Percentiles rank a stretch among this genome's conserved stretches.
These are phyloP conservation scores for Torulaspora delbrueckii DNA, from an alignment of 805 yeast species.

Conservation along the genomic window DNA sequence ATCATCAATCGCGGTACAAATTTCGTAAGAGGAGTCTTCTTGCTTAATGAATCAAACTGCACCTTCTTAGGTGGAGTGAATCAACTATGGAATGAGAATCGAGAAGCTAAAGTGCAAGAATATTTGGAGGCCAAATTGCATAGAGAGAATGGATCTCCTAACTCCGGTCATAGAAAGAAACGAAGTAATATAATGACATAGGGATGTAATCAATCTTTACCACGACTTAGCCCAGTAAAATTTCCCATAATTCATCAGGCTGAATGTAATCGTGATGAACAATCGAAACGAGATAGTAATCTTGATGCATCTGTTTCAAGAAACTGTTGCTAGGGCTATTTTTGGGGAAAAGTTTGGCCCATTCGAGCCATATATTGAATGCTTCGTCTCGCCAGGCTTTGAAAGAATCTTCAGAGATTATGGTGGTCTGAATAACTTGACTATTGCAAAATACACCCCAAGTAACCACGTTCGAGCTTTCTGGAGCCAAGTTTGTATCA, in stretches of 20 bases:
- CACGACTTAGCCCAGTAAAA: conserved; percentile 35
- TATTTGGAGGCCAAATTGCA: conserved; percentile 30
- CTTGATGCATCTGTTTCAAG: conserved; percentile 54
- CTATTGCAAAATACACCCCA: conserved; percentile 97
- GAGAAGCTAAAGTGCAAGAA: conserved; percentile 31
- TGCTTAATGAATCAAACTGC: conserved; percentile 28
- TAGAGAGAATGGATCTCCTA: conserved; percentile 12
- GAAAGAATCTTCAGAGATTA: conserved; percentile 87
- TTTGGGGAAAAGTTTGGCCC: conserved; percentile 75
- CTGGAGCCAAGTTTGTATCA: conserved; percentile 52
- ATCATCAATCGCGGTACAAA: conserved; percentile 45
- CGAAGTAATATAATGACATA: conserved; percentile 15
- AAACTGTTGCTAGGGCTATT: conserved; percentile 51
- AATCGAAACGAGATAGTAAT: conserved; percentile 74
- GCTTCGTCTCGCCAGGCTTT: conserved; percentile 97
- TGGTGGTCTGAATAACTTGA: conserved; percentile 86
- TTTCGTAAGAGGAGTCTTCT: conserved; percentile 44
- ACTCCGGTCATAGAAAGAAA: conserved; percentile 10
- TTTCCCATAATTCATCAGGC: conserved; percentile 73
- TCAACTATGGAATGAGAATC: conserved; percentile 37
- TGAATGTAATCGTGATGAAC: conserved; percentile 79
- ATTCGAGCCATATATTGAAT: conserved; percentile 82
- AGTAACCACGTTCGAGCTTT: conserved; percentile 75
- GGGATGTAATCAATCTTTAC: not conserved
- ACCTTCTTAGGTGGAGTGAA: conserved; percentile 40